Conservation (phyloP, 306 rosid genomes). For the peach (Prunus persica) region Prunus_persica_NCBIv2 NC_034016.1:15474501-15475000, state of each 20-base stretch:
- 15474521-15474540: constrained; percentile 20
- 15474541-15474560: neutral
- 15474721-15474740: constrained; percentile 37
- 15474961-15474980: constrained; percentile 29
- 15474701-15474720: constrained; percentile 63
- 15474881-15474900: constrained; percentile 18
- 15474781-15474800: constrained; percentile 53
- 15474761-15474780: constrained; percentile 57
- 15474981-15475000: constrained; percentile 39
- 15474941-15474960: constrained; percentile 29
- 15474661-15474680: constrained; percentile 43
- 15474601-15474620: constrained; percentile 41
- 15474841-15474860: constrained; percentile 40
- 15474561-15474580: neutral
- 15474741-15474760: constrained; percentile 66
- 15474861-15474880: constrained; percentile 46
- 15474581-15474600: constrained; percentile 52
- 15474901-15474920: constrained; percentile 8
- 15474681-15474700: constrained; percentile 46
- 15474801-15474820: constrained; percentile 52
- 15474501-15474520: constrained; percentile 41
- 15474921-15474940: constrained; percentile 41
- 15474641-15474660: constrained; percentile 58
- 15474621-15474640: constrained; percentile 43
- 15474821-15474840: constrained; percentile 59